Base-by-base conservation (phyloP, 2,329 filamentous ascomycete species). In the Fusarium cicatricum region DNA sequence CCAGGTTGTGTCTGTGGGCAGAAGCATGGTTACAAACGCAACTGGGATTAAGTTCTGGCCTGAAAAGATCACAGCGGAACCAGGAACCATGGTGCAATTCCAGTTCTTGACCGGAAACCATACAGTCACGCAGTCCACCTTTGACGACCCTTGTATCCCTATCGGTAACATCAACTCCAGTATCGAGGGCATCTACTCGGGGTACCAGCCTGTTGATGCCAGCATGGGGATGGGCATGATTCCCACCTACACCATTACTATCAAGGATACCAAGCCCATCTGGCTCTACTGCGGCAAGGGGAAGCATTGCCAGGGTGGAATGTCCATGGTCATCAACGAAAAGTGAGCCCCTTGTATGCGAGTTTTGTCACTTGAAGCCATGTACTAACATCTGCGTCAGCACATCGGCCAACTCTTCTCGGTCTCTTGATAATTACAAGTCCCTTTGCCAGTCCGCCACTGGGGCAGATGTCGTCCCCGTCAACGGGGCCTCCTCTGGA, bases 261-360 rank as follows among this genome's bases (percentile, higher is more conserved):
- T 95, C 73, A 88, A 87, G 69, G 80, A 86, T 73, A 84, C 82
- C 38, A 88, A 82, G 50, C 90, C 91, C 26, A 80, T 93, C 62
- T 95, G 91, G 90, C 77, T 90, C 62, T 94, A 89, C 81, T 94
- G 90, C 77, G 86, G 85, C 26, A 88, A 92, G 74, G 86, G 72
- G 39, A 84, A 81, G 69, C 91, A 95, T 77, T 95, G 90, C 75
- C 84, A 92, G 74, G 77, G 72, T 41, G 89, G 89, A 58, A 92
- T 92, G 88, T 82, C 83, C 52, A 88, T 90, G 78, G 89, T 90
- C 28, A 87, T 92, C 71, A 92, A 93, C 75, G 85, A 85, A 76
- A 81, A 88, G 87, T 90, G 75, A 75, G 86, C 75, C 16, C 16
- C 15, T 5, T 31, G 21, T 26, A 10, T 10, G 9, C 15, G 7